Conservation (phyloP, 2,329 filamentous ascomycete genomes). For the Fusarium pininemorale region DNA sequence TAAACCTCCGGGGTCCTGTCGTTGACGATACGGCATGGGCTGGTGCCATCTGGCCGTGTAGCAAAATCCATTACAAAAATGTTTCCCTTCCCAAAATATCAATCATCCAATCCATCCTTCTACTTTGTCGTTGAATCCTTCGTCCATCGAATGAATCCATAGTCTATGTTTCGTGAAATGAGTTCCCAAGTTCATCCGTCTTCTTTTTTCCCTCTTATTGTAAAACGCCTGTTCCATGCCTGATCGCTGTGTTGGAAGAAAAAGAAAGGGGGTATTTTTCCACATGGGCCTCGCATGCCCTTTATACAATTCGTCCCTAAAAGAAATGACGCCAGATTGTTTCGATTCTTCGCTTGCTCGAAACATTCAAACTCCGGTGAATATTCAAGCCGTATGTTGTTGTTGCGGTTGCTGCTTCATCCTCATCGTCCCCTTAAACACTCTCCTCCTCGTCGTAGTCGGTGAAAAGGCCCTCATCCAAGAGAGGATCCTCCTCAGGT, state of each 20-base stretch:
- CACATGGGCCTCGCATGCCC: slow-evolving; percentile 23
- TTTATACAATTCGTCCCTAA: slow-evolving; percentile 37
- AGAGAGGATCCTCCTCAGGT: slow-evolving; percentile 51
- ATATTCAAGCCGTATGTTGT: slow-evolving; percentile 21
- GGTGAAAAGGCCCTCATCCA: slow-evolving; percentile 45
- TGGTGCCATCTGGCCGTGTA: slow-evolving; percentile 21
- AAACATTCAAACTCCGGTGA: slow-evolving; percentile 37
- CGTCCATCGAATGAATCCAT: slow-evolving; percentile 29
- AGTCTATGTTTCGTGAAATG: slow-evolving; percentile 37
- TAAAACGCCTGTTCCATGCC: slow-evolving; percentile 38
- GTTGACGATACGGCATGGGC: slow-evolving; percentile 9
- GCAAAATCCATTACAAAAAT: slow-evolving; percentile 33
- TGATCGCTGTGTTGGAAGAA: slow-evolving; percentile 30
- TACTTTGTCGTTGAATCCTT: slow-evolving; percentile 30
- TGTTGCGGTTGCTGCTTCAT: background rate
- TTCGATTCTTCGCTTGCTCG: slow-evolving; percentile 28
- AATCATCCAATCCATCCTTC: slow-evolving; percentile 10
- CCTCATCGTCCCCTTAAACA: slow-evolving; percentile 36
- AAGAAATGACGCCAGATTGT: slow-evolving; percentile 39
- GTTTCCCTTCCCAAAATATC: slow-evolving; percentile 12
- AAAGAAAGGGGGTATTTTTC: slow-evolving; percentile 31
- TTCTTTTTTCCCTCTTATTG: slow-evolving; percentile 32
- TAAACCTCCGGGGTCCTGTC: slow-evolving; percentile 22
- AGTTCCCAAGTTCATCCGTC: slow-evolving; percentile 30
- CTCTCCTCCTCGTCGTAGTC: slow-evolving; percentile 47